Evolutionary conservation across 2,329 filamentous ascomycete species (phyloP).

Genomic region (Metarhizium anisopliae): DNA sequence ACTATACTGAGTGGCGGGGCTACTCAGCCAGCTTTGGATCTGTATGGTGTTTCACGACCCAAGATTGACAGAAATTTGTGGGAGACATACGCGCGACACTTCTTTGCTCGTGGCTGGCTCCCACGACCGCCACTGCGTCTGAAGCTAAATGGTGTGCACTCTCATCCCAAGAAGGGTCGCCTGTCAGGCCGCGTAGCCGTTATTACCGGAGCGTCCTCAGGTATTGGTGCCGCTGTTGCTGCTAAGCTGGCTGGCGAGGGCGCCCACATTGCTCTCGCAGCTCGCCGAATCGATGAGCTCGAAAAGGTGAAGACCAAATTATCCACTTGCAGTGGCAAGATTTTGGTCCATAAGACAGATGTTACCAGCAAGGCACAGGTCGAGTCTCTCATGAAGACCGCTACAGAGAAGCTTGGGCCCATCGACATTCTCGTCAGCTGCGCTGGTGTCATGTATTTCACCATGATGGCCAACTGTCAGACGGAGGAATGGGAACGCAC

Average conservation of each 20-base stretch:
- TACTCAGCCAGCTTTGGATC: constrained; percentile 50
- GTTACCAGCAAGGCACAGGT: constrained; percentile 61
- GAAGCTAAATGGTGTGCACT: constrained; percentile 15
- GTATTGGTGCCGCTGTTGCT: constrained; percentile 69
- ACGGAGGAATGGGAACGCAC: constrained; percentile 72
- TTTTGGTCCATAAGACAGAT: constrained; percentile 62
- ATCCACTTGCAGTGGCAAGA: constrained; percentile 47
- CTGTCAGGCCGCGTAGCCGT: constrained; percentile 63
- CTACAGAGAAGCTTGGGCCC: constrained; percentile 55
- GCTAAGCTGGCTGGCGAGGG: constrained; percentile 60
- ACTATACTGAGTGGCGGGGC: constrained; percentile 64
- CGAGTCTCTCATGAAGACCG: constrained; percentile 51
- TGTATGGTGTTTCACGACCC: constrained; percentile 49
- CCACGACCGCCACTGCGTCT: constrained; percentile 48
- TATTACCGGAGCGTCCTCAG: constrained; percentile 71
- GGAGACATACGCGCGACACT: constrained; percentile 71
- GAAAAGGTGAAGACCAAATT: constrained; percentile 57
- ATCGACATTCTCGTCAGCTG: constrained; percentile 74
- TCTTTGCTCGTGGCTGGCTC: constrained; percentile 73
- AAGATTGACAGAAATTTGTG: constrained; percentile 63
- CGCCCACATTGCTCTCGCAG: constrained; percentile 62
- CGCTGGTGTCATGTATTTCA: constrained; percentile 83
- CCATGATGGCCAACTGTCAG: constrained; percentile 71
- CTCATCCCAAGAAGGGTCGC: constrained; percentile 37
- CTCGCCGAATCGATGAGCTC: constrained; percentile 60